Evolutionary conservation across 192 early-diverging fungal genomes (phyloP).

Genomic region (Entomortierella parvispora): DNA sequence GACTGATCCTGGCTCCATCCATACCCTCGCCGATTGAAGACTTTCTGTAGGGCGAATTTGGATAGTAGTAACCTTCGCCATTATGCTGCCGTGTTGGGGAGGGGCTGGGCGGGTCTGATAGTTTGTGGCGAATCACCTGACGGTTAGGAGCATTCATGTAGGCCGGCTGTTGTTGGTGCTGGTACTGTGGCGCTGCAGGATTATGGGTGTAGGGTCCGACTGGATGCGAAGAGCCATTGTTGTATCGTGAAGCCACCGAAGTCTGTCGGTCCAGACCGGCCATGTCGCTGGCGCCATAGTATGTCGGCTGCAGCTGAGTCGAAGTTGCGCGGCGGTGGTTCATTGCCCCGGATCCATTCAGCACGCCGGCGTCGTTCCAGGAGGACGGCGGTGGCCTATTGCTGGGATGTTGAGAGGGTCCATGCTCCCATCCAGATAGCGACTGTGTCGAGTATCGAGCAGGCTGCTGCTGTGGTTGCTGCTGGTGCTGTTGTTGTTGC

Average conservation of each 20-base stretch:
- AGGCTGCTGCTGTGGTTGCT: background rate
- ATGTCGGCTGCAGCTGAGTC: conserved; percentile 41
- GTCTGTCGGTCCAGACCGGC: conserved; percentile 26
- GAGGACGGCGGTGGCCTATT: conserved; percentile 17
- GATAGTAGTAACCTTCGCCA: conserved; percentile 19
- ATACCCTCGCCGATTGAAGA: conserved; percentile 30
- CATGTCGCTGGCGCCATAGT: conserved; percentile 18
- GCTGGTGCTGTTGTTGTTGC: conserved; percentile 11
- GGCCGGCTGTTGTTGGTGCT: conserved; percentile 11
- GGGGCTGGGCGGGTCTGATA: conserved; percentile 8
- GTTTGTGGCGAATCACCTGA: conserved; percentile 32
- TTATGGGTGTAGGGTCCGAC: conserved; percentile 27
- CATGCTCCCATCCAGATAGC: conserved; percentile 44
- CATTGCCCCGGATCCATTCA: conserved; percentile 18
- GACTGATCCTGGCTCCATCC: conserved; percentile 39
- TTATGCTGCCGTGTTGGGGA: conserved; percentile 16
- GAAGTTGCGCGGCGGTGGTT: conserved; percentile 39
- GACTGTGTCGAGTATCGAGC: conserved; percentile 41
- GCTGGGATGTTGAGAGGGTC: conserved; percentile 25
- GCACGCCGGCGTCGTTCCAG: conserved; percentile 22
- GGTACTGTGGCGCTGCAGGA: background rate
- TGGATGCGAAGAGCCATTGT: background rate
- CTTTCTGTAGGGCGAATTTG: conserved; percentile 21
- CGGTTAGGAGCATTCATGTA: conserved; percentile 27
- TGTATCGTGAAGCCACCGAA: conserved; percentile 31